A percentile compares a stretch with the other conserved stretches of the same genome.
These are phyloP conservation scores for Clitopilus hobsonii DNA, from an alignment of 768 basidiomycete genomes.

Conservation along the genomic window DNA sequence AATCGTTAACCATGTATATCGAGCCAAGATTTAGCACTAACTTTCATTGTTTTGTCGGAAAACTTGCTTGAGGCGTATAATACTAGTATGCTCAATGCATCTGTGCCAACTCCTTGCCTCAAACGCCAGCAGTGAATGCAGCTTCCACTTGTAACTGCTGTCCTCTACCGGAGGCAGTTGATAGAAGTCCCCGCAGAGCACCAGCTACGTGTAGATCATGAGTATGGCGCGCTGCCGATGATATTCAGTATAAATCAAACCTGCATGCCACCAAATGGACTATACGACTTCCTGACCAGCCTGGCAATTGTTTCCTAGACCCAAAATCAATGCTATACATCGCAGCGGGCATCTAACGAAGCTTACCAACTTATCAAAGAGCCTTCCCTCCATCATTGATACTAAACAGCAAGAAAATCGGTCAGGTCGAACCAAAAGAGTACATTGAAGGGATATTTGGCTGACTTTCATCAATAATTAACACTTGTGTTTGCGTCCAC, in stretches of 20 bases:
- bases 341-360: neutral
- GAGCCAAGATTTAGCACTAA: constrained; percentile 13
- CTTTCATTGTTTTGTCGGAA: constrained; percentile 87
- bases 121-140: constrained; percentile 57
- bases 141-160: constrained; percentile 36
- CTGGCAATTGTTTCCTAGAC: constrained; percentile 60
- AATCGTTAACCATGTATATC: neutral
- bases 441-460: constrained; percentile 1
- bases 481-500: constrained; percentile 57
- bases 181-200: constrained; percentile 86
- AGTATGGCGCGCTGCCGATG: neutral
- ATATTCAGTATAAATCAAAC: too few species aligned
- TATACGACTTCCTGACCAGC: constrained; percentile 41
- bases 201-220: constrained; percentile 29
- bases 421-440: neutral
- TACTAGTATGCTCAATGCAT: constrained; percentile 55
- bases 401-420: constrained; percentile 39
- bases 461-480: constrained; percentile 86
- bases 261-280: constrained; percentile 86
- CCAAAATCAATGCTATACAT: constrained; percentile 12
- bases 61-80: constrained; percentile 62
- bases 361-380: constrained; percentile 79
- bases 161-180: constrained; percentile 79
- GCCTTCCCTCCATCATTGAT: constrained; percentile 80
- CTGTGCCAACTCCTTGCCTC: constrained; percentile 70